phyloP scores from a whole-genome alignment of 495 filamentous ascomycete genomes.

The Aspergillus olivimuriae region DNA sequence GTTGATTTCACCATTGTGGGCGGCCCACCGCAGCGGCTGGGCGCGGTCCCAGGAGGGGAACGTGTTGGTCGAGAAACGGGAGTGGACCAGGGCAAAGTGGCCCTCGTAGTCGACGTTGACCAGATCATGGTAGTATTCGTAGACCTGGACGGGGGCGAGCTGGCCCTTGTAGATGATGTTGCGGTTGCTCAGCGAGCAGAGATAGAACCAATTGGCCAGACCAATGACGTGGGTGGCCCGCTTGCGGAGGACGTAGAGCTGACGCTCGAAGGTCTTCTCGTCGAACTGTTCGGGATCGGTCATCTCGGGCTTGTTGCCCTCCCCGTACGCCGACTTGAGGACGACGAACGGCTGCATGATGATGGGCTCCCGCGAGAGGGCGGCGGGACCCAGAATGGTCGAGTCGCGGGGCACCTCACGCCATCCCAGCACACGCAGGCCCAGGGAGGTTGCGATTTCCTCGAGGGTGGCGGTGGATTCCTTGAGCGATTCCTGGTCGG shows the following conservation, averaged over 20 bases:
- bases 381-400: conserved; percentile 86
- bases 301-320: conserved; percentile 72
- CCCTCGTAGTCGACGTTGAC: conserved; percentile 97
- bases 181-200: conserved; percentile 95
- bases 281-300: conserved; percentile 78
- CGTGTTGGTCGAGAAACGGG: conserved; percentile 97
- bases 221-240: conserved; percentile 90
- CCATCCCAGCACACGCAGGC: conserved; percentile 91
- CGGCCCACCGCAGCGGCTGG: conserved; percentile 93
- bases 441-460: conserved; percentile 81
- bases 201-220: conserved; percentile 97
- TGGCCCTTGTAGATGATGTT: conserved; percentile 99
- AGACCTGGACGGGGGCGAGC: conserved; percentile 93
- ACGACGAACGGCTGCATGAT: conserved; percentile 97
- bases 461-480: conserved; percentile 86
- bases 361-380: conserved; percentile 86
- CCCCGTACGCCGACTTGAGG: conserved; percentile 75
- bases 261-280: conserved; percentile 79
- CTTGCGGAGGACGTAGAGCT: conserved; percentile 93
- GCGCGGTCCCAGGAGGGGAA: conserved; percentile 99
- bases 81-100: conserved; percentile 96
- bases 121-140: conserved; percentile 97
- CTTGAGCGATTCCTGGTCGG: conserved; percentile 77
- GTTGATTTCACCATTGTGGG: conserved; percentile 99
- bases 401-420: conserved; percentile 93